A percentile compares a stretch with the other conserved stretches of the same genome.
Conservation (phyloP, 768 basidiomycete genomes). For the Fistulinella prunicolor region DNA sequence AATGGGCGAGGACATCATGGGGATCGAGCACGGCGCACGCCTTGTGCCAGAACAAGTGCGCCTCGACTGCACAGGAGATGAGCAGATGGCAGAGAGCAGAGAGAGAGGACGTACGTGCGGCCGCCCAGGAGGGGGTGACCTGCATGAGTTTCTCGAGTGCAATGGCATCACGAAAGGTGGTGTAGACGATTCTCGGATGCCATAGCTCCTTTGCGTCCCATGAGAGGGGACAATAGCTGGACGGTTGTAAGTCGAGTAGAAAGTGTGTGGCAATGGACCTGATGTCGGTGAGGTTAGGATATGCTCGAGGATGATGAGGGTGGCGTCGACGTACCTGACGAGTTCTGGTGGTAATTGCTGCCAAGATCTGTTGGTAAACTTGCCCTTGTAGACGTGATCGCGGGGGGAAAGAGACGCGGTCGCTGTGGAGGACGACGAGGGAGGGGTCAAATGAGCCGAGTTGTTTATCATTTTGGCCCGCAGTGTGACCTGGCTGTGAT, state of each 20-base stretch:
- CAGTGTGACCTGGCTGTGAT: slow-evolving; percentile 37
- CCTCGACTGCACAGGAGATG: slow-evolving; percentile 49
- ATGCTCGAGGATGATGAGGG: slow-evolving; percentile 20
- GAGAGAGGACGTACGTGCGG: slow-evolving; percentile 48
- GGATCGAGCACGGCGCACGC: slow-evolving; percentile 63
- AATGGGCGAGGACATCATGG: slow-evolving; percentile 49
- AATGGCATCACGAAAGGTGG: slow-evolving; percentile 57
- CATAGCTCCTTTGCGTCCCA: slow-evolving; percentile 53
- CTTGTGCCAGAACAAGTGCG: slow-evolving; percentile 69
- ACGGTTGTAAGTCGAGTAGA: slow-evolving; percentile 46
- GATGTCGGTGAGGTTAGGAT: neutral
- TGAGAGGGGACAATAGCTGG: slow-evolving; percentile 45
- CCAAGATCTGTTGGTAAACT: slow-evolving; percentile 56
- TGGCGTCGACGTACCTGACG: slow-evolving; percentile 47
- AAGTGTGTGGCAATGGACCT: slow-evolving; percentile 45
- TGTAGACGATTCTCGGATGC: slow-evolving; percentile 61
- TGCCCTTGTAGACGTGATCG: slow-evolving; percentile 52
- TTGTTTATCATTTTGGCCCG: slow-evolving; percentile 34
- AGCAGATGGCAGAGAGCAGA: slow-evolving; percentile 4
- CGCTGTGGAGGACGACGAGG: slow-evolving; percentile 19
- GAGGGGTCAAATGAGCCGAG: slow-evolving; percentile 13
- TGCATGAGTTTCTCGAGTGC: slow-evolving; percentile 62
- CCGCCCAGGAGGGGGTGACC: slow-evolving; percentile 58
- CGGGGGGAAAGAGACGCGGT: slow-evolving; percentile 7
- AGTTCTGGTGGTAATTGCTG: slow-evolving; percentile 60